Percentiles rank a stretch among this genome's conserved stretches.
These are phyloP conservation scores for Schoenoplectus triqueter DNA, from an alignment of 202 grass and related monocot genomes.

Conservation along the genomic window DNA sequence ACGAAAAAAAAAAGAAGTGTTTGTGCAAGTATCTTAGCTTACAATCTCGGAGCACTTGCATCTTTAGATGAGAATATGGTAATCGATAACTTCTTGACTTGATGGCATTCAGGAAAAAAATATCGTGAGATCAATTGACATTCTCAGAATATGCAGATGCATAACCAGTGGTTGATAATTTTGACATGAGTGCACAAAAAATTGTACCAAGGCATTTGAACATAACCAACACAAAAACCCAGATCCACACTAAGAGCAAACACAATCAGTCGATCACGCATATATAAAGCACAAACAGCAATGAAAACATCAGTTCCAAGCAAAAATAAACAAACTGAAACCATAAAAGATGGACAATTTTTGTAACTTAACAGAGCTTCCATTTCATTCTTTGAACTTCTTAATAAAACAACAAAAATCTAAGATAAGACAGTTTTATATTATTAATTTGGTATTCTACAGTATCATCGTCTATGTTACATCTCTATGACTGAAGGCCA, in stretches of 20 bases:
- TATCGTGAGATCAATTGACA: neutral
- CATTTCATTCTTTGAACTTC: constrained; percentile 8
- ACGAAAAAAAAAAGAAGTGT: neutral
- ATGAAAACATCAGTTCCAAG: neutral
- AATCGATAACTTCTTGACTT: neutral
- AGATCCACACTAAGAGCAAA: neutral
- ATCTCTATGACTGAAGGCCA: neutral
- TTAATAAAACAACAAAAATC: neutral
- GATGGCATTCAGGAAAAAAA: neutral
- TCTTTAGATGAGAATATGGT: constrained; percentile 11
- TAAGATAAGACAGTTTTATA: neutral
- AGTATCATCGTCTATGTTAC: neutral
- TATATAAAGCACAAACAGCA: neutral
- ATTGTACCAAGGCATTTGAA: neutral
- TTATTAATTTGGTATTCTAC: neutral
- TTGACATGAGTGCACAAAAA: neutral
- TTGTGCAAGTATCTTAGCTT: neutral
- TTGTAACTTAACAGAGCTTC: neutral
- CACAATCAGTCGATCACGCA: neutral
- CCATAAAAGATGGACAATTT: neutral
- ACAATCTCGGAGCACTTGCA: neutral
- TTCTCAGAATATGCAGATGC: neutral
- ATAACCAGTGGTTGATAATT: neutral
- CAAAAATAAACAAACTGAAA: neutral
- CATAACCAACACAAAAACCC: neutral